Evolutionary conservation across 2,329 filamentous ascomycete species (phyloP).

Genomic region (Aspergillus sclerotialis): DNA sequence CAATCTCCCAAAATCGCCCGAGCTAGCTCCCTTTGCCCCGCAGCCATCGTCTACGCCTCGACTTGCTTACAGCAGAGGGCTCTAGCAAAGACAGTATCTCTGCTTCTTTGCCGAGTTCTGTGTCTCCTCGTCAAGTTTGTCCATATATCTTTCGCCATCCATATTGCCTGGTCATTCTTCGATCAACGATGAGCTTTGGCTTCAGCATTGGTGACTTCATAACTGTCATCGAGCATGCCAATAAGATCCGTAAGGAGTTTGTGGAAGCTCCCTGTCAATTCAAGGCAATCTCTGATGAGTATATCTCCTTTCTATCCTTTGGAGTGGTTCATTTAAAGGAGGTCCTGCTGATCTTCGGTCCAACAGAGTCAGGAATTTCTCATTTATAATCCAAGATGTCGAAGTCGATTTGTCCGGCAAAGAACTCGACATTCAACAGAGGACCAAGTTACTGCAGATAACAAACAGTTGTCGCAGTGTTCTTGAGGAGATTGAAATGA

Average conservation of each 20-base stretch:
- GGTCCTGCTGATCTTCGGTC: neutral
- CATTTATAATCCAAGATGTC: constrained; percentile 19
- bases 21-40: too few species aligned
- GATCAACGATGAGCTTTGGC: constrained; percentile 34
- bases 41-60: too few species aligned
- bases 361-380: constrained; percentile 18
- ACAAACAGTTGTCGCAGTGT: neutral
- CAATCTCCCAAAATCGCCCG: too few species aligned
- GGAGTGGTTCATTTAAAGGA: neutral
- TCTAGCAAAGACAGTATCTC: too few species aligned
- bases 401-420: constrained; percentile 11
- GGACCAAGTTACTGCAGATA: constrained; percentile 2
- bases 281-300: constrained; percentile 17
- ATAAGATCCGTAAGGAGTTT: constrained; percentile 19
- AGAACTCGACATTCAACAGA: constrained; percentile 11
- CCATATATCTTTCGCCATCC: too few species aligned
- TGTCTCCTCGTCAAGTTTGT: too few species aligned
- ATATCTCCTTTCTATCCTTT: neutral
- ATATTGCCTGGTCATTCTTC: too few species aligned
- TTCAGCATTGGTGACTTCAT: constrained; percentile 28
- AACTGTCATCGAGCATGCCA: constrained; percentile 19
- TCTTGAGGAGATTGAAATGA: neutral
- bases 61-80: too few species aligned
- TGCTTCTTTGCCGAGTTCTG: too few species aligned
- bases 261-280: constrained; percentile 20